phyloP scores from a whole-genome alignment of 306 rosid species.

The Cicer arietinum region DNA sequence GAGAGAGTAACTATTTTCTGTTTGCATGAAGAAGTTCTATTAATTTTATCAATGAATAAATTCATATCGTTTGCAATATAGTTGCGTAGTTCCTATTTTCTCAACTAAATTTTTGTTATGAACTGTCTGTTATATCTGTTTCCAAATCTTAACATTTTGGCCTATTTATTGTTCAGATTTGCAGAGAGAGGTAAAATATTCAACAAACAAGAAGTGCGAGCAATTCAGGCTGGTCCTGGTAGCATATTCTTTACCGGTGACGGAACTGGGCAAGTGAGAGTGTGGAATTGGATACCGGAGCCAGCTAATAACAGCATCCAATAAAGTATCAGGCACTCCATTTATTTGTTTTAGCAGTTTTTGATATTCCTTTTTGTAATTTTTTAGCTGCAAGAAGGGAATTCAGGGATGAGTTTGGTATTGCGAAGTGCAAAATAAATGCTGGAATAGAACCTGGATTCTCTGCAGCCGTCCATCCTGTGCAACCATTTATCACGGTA shows the following conservation, averaged over 20 bases:
- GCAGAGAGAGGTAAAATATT: conserved; percentile 89
- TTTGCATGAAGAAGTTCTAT: too few relatives aligned
- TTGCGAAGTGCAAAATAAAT: conserved; percentile 8
- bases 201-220: conserved; percentile 76
- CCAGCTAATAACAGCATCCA: conserved; percentile 44
- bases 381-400: conserved; percentile 49
- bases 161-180: conserved; percentile 59
- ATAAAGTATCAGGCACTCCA: conserved; percentile 37
- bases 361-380: conserved; percentile 52
- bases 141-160: background rate
- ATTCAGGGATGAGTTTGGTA: conserved; percentile 24
- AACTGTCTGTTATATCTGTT: background rate
- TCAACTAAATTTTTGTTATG: background rate
- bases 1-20: too few relatives aligned
- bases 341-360: conserved; percentile 25
- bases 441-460: background rate
- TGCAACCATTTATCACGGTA: background rate
- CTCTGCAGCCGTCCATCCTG: background rate
- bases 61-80: background rate
- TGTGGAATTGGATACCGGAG: conserved; percentile 79
- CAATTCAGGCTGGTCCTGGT: conserved; percentile 81
- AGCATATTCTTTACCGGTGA: conserved; percentile 93
- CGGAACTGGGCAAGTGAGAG: conserved; percentile 87
- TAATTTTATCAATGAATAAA: too few relatives aligned
- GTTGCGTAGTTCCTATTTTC: background rate